A percentile compares a stretch with the other conserved stretches of the same genome.
phyloP scores from a whole-genome alignment of 257 asterid species.

The Salvia hispanica region DNA sequence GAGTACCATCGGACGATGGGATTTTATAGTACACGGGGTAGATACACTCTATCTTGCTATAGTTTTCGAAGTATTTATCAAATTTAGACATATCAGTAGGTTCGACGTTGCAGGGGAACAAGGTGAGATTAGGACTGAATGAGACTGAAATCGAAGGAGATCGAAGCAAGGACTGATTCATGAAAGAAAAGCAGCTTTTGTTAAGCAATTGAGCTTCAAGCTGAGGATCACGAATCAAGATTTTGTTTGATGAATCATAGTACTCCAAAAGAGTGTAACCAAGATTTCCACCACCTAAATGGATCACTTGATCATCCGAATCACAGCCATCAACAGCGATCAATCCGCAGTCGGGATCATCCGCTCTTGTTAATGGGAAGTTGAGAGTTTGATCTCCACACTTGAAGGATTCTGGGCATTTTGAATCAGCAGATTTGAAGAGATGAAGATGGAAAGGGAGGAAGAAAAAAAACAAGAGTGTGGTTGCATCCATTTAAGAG shows the following conservation, averaged over 20 bases:
- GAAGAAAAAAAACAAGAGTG: constrained; percentile 2
- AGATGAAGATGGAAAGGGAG: constrained; percentile 26
- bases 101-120: constrained; percentile 12
- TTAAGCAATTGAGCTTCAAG: neutral
- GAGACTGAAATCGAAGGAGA: constrained; percentile 28
- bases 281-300: constrained; percentile 11
- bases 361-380: constrained; percentile 33
- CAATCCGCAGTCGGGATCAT: constrained; percentile 39
- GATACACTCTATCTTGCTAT: neutral
- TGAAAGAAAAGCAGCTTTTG: constrained; percentile 18
- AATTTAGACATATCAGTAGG: neutral
- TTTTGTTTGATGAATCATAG: neutral
- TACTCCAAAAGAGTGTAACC: neutral
- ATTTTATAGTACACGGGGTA: constrained; percentile 14
- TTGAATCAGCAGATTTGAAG: constrained; percentile 32
- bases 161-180: neutral
- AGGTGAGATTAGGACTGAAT: constrained; percentile 32
- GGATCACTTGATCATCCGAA: constrained; percentile 23
- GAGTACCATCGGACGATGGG: neutral
- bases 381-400: constrained; percentile 36
- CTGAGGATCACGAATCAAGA: neutral
- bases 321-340: constrained; percentile 25
- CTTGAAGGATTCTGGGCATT: constrained; percentile 30
- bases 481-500: constrained; percentile 25
- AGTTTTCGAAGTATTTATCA: neutral